Base-by-base conservation (phyloP, 106 monocot species). In the Dendrobium chrysotoxum region DNA sequence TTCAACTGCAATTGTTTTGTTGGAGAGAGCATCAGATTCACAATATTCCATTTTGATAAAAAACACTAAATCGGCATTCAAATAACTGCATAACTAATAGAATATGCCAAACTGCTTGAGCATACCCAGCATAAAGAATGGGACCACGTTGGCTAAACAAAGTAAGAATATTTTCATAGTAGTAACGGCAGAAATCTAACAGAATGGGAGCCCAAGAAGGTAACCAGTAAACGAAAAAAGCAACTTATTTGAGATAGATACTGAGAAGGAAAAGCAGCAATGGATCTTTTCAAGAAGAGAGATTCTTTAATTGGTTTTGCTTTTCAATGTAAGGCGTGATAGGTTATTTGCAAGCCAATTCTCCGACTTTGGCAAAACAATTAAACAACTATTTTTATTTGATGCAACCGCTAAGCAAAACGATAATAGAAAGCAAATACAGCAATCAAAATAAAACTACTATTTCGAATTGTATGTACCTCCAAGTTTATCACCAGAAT, bases 401-500 rank as follows among this genome's bases (percentile, higher is more conserved):
- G 61, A 23, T 1, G 23, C 4, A 61, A 13, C 15, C 8, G 61
- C 4, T 61, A 61, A 61, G n/a, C 61, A 31, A 23, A 70, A 6
- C 13, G 5, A 70, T 16, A 35, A 70, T 31, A 70, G 31, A 15
- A 11, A 26, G 1, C 11, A 70, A 70, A 70, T 35, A 70, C 31
- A 35, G 28, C 17, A 31, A 31, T 47, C 11, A 50, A 76, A 45
- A 76, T 50, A 7, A 70, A 35, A 13, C n/a, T 4, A 35, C 28
- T 31, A 31, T 35, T 70, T 15, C 11, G 70, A 70, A 31, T 35
- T 70, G 35, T 64, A 80, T 41, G 25, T 41, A 98, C 97, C 97
- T 98, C 81, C 84, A 98, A 80, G 54, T 98, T 98, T 85, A 98
- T 86, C 50, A 89, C 79, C n/a, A 98, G 82, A 53, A 98, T 89